Percentiles rank a stretch among this genome's conserved stretches.
phyloP scores from a whole-genome alignment of 371 early-diverging fungal genomes.

The Mortierella sp. region DNA sequence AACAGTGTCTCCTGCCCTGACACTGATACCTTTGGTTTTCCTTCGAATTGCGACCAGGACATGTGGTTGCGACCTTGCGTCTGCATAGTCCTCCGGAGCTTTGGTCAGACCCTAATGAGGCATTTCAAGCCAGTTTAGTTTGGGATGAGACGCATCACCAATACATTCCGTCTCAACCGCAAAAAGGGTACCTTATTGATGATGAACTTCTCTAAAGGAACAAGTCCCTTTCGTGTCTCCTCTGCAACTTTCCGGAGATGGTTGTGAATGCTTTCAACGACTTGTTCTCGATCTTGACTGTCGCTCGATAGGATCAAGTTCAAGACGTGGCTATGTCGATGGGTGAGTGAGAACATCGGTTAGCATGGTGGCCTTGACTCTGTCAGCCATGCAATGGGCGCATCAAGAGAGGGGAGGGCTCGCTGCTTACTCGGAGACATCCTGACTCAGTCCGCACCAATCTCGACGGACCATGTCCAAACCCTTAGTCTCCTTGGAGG shows the following conservation, averaged over 20 bases:
- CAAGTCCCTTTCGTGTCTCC: constrained; percentile 75
- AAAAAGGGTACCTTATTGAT: constrained; percentile 84
- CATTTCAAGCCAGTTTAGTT: neutral
- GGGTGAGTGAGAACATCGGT: neutral
- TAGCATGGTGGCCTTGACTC: neutral
- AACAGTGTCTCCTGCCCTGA: constrained; percentile 92
- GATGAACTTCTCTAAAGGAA: constrained; percentile 88
- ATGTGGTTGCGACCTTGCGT: constrained; percentile 93
- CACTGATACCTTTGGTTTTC: constrained; percentile 74
- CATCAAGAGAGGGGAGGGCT: neutral
- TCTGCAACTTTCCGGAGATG: constrained; percentile 77
- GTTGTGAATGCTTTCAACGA: constrained; percentile 79
- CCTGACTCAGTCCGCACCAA: constrained; percentile 96
- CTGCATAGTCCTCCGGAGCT: constrained; percentile 92
- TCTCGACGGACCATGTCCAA: constrained; percentile 98
- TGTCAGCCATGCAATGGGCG: neutral
- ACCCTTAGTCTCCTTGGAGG: constrained; percentile 94
- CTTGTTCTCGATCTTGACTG: constrained; percentile 77
- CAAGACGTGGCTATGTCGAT: constrained; percentile 67
- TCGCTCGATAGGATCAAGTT: constrained; percentile 76
- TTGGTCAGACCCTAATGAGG: constrained; percentile 83
- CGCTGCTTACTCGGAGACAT: constrained; percentile 77
- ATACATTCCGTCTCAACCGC: neutral
- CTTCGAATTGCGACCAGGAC: constrained; percentile 95
- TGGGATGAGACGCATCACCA: neutral